Base-by-base conservation (phyloP, 441 rosid species). In the Gossypium trilobum region DNA sequence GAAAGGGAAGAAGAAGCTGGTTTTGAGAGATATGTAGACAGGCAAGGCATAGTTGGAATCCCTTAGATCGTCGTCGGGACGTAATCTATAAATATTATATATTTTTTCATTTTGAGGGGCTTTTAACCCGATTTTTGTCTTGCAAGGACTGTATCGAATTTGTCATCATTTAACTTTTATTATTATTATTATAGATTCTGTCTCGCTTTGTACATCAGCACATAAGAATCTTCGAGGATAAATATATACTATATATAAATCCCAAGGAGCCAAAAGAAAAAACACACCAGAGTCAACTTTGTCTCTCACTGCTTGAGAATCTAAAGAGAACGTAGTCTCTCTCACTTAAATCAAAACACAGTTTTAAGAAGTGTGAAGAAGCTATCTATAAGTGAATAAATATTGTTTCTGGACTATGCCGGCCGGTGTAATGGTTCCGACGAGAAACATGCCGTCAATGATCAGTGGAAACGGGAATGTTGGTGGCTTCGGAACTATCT, bases 351-450 rank as follows among this genome's bases (percentile, higher is more conserved):
- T 58, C 63, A 4, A 58, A 58, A 8, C 19, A 27, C 10, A 13
- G 10, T 27, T 27, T n/a, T 13, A 62, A 13, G 27, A 1, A 14
- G 67, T 7, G 50, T 14, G 67, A 36, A 36, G 14, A 16, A 36
- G 25, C 52, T 19, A 59, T 13, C 36, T 31, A 5, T 31, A 31
- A 0, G 36, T 31, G 36, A 31, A 31, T 5, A 31, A 31, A 31
- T 5, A 31, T 31, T 1, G 78, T 68, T 82, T 69, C 65, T 63
- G 71, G 76, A 78, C 73, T 72, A 87, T 89, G 91, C 88, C 86
- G 31, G 86, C 85, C 71, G 89, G 91, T 51, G 74, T 81, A 36
- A 83, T 87, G 88, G 78, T 85, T 80, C 88, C 91, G 76, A 86
- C 86, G 0, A 84, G 86, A 82, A 82, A 81, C 77, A 79, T 84